These are phyloP conservation scores for Citrullus colocynthis DNA, from an alignment of 306 rosid genomes.

Conservation along the genomic window DNA sequence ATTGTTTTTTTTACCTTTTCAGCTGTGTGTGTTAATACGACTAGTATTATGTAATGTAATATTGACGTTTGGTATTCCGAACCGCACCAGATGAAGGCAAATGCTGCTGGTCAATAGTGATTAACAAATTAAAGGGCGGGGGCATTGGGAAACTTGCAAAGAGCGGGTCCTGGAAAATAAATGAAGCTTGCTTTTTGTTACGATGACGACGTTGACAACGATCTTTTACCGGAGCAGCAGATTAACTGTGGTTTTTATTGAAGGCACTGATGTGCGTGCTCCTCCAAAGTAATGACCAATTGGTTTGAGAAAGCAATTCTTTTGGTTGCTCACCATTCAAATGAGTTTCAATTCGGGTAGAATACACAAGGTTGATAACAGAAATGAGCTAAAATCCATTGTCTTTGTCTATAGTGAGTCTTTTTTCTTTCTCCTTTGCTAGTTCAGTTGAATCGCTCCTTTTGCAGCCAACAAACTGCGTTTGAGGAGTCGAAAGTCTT, in stretches of 20 bases:
- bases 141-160: background rate
- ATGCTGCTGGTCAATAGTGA: background rate
- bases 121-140: background rate
- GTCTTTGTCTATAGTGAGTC: slow-evolving; percentile 2
- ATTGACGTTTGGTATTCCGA: background rate
- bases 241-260: background rate
- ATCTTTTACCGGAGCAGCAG: background rate
- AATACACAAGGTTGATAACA: background rate
- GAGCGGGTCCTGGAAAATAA: background rate
- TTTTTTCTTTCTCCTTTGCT: background rate
- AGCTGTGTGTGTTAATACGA: background rate
- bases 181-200: background rate
- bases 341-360: background rate
- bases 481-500: background rate
- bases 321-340: background rate
- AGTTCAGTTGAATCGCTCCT: slow-evolving; percentile 4
- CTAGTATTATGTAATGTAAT: background rate
- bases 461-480: slow-evolving; percentile 6
- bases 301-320: slow-evolving; percentile 7
- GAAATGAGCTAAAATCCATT: slow-evolving; percentile 5
- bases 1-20: background rate
- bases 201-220: background rate
- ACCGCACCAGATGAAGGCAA: background rate
- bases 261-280: slow-evolving; percentile 5
- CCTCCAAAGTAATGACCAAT: background rate